phyloP scores from a whole-genome alignment of 1,284 basidiomycete genomes.

The Trametes versicolor region DNA sequence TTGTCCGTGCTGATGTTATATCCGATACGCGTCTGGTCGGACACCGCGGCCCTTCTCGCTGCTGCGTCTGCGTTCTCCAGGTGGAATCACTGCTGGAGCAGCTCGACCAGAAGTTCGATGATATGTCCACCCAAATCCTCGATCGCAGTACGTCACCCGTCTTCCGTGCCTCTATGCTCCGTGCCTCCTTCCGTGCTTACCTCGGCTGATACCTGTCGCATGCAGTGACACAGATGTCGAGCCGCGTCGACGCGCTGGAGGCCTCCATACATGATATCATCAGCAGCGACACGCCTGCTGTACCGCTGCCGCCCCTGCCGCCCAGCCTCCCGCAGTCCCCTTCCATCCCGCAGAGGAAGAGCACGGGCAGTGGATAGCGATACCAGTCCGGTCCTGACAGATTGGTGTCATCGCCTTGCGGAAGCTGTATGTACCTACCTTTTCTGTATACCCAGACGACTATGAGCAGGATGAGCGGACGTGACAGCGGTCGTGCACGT shows the following conservation, averaged over 20 bases:
- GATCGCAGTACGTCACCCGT: conserved; percentile 72
- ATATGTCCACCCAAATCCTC: conserved; percentile 84
- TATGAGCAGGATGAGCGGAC: too few species aligned
- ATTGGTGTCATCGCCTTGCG: conserved; percentile 24
- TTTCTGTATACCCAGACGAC: conserved; percentile 10
- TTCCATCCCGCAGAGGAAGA: conserved; percentile 37
- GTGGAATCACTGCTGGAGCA: conserved; percentile 83
- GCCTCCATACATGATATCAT: conserved; percentile 87
- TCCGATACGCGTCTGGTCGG: conserved; percentile 20
- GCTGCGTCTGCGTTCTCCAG: conserved; percentile 47
- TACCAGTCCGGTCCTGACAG: conserved; percentile 11
- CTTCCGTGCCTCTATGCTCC: conserved; percentile 3
- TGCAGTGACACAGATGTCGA: conserved; percentile 85
- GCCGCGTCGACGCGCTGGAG: conserved; percentile 83
- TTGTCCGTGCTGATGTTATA: conserved; percentile 20
- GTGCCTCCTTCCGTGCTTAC: conserved; percentile 5
- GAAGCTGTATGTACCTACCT: conserved; percentile 26
- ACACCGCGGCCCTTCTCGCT: conserved; percentile 3
- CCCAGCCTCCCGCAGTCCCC: conserved; percentile 46
- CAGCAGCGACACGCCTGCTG: conserved; percentile 61
- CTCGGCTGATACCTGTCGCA: conserved; percentile 21
- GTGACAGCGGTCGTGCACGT: too few species aligned
- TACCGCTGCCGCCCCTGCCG: conserved; percentile 29
- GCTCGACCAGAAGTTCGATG: conserved; percentile 82
- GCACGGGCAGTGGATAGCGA: conserved; percentile 30